Conservation (phyloP, 164 flowering plant species). For the Sextonia rubra region DNA sequence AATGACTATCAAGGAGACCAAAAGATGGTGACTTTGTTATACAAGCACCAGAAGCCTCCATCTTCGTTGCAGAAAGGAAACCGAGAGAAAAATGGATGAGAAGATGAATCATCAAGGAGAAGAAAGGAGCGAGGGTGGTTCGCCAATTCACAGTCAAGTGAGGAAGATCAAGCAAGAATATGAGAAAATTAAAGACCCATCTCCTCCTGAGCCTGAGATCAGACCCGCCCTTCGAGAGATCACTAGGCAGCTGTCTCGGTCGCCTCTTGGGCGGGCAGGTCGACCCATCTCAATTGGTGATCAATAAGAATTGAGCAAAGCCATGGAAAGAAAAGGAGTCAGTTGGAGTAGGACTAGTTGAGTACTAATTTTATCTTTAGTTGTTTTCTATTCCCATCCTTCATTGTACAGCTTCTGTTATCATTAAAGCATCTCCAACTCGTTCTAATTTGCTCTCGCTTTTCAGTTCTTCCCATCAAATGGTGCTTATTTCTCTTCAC, state of each 20-base stretch:
- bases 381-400: not conserved
- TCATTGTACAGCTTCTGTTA: slow-evolving; percentile 1
- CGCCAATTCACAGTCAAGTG: slow-evolving; percentile 62
- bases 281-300: slow-evolving; percentile 51
- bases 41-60: not conserved
- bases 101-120: slow-evolving; percentile 1
- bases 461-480: too few species aligned
- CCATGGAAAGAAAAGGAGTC: not conserved
- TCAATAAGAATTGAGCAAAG: slow-evolving; percentile 5
- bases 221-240: slow-evolving; percentile 32
- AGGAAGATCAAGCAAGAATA: slow-evolving; percentile 54
- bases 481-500: too few species aligned
- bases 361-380: too few species aligned
- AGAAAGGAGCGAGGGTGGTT: not conserved
- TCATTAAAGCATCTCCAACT: not conserved
- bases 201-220: slow-evolving; percentile 28
- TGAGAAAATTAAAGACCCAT: slow-evolving; percentile 45
- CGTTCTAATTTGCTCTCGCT: too few species aligned
- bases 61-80: not conserved
- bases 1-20: not conserved
- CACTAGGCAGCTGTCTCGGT: slow-evolving; percentile 43
- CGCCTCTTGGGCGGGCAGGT: slow-evolving; percentile 52
- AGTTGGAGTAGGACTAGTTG: not conserved
- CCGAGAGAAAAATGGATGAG: too few species aligned
- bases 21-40: not conserved